phyloP scores from a whole-genome alignment of 1,284 basidiomycete genomes.

The Lentinula novae-zelandiae region DNA sequence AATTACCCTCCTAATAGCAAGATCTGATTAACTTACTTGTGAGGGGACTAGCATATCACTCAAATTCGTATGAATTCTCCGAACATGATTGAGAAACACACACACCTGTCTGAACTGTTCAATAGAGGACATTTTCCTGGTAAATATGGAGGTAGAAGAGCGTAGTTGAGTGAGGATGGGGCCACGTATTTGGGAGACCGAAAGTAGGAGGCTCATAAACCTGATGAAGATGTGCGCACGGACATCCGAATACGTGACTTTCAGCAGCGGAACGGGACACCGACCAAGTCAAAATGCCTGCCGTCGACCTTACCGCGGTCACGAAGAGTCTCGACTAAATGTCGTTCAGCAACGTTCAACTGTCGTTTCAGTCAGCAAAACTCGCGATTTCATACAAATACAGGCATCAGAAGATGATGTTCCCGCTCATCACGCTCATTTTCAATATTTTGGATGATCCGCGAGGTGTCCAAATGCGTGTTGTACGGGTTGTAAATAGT shows the following conservation, averaged over 20 bases:
- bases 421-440: not conserved
- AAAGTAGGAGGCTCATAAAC: conserved; percentile 5
- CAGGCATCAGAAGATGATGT: not conserved
- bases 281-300: not conserved
- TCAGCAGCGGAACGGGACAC: not conserved
- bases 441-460: not conserved
- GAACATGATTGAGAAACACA: not conserved
- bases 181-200: conserved; percentile 1
- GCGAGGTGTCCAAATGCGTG: not conserved
- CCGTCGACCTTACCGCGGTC: not conserved
- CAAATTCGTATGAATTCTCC: not conserved
- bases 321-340: not conserved
- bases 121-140: conserved; percentile 7
- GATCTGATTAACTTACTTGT: conserved; percentile 7
- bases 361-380: not conserved
- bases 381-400: not conserved
- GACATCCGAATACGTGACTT: not conserved
- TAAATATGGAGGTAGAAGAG: not conserved
- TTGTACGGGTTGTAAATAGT: not conserved
- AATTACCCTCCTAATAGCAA: not conserved
- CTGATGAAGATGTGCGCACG: not conserved
- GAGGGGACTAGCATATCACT: not conserved
- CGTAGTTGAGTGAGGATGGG: not conserved
- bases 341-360: not conserved
- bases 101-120: conserved; percentile 10